Base-by-base conservation (phyloP, 208 protist species). In the Crithidia fasciculata region DNA sequence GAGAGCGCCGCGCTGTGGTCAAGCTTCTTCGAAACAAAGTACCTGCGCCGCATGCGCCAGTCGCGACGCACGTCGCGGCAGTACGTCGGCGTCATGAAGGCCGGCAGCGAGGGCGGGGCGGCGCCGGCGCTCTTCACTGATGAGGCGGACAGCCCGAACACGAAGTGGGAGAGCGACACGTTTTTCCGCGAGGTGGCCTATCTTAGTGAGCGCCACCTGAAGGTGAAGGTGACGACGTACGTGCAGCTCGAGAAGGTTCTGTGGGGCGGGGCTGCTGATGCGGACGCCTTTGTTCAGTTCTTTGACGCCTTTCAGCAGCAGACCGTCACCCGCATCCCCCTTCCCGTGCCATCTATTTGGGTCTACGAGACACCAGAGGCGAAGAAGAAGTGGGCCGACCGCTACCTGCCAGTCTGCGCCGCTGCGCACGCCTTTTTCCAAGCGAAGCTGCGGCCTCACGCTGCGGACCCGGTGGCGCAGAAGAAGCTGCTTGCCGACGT, bases 101-200 rank as follows among this genome's bases (percentile, higher is more conserved):
- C 39, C 7, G 18, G 13, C n/a, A 28, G 19, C 52, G 49, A 37
- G 15, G 41, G 41, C n/a, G 67, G 69, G 18, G 68, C 44, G 7
- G 62, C 52, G 2, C 66, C 83, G 2, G 82, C 73, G 2, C 64
- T 84, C 8, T 82, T 95, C 40, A 79, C 68, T 28, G 92, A 96
- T 66, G 92, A 96, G 65, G 88, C 92, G 5, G 92, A 96, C 79
- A 81, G 79, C 52, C 90, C 92, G 7, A 83, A 84, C 53, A 96
- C 92, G 18, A 87, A 76, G 65, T 96, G 92, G 90, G 78, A 83
- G 43, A 74, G 83, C 47, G 92, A 96, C 78, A 94, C 83, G 18
- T 67, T 84, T 49, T 94, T 95, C 68, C 77, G 82, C 65, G 89
- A 95, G 74, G 62, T 89, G 13, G 75, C 84, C 47, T 94, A 88